Evolutionary conservation across 169 alveolate species (phyloP).

Genomic region (Plasmodium chabaudi): DNA sequence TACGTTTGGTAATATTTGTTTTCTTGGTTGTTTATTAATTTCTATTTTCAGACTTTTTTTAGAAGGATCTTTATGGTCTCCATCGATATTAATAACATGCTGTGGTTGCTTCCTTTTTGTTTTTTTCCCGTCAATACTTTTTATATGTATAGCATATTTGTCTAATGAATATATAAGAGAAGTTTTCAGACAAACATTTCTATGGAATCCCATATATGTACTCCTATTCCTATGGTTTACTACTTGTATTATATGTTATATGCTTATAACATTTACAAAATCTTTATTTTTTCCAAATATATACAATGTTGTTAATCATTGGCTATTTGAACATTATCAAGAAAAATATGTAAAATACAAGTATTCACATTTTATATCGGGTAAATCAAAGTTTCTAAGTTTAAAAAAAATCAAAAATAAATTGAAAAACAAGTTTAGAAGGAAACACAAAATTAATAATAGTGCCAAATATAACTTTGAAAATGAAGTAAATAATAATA

Average conservation of each 20-base stretch:
- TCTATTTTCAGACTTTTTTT: constrained; percentile 81
- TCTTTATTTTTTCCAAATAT: constrained; percentile 78
- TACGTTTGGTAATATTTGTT: constrained; percentile 81
- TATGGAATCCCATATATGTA: constrained; percentile 80
- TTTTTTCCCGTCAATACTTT: constrained; percentile 76
- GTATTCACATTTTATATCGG: constrained; percentile 9
- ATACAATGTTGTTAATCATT: constrained; percentile 78
- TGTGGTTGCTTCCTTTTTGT: constrained; percentile 73
- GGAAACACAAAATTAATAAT: too few species aligned
- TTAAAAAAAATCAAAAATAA: constrained; percentile 56
- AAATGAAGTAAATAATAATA: not conserved
- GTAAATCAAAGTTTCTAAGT: constrained; percentile 27
- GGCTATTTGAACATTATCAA: constrained; percentile 77
- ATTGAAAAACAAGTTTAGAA: constrained; percentile 22
- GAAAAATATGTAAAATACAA: constrained; percentile 58
- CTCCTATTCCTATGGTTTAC: constrained; percentile 80
- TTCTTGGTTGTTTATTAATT: constrained; percentile 78
- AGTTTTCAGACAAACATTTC: constrained; percentile 78
- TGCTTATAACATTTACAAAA: constrained; percentile 75
- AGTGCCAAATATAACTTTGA: not conserved
- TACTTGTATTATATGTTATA: constrained; percentile 76
- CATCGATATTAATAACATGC: constrained; percentile 59
- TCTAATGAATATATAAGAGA: constrained; percentile 78
- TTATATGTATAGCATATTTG: constrained; percentile 70
- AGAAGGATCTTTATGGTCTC: constrained; percentile 79